Conservation (phyloP, 306 rosid species). For the Coriaria nepalensis region DNA sequence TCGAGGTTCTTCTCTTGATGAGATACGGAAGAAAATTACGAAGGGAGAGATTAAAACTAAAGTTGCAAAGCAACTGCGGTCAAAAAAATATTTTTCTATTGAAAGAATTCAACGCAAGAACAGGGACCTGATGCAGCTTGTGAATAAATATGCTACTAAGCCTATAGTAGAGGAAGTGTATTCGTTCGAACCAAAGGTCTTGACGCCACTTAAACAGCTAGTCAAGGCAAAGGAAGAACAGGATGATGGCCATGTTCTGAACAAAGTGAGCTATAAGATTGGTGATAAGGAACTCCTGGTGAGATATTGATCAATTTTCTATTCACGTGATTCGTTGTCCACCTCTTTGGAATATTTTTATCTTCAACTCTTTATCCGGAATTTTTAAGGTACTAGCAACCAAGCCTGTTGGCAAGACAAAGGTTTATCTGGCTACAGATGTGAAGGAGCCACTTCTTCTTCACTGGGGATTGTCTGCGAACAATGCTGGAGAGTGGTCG, state of each 20-base stretch:
- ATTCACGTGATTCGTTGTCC: slow-evolving; percentile 2
- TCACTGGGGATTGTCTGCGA: slow-evolving; percentile 85
- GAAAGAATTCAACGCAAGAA: slow-evolving; percentile 55
- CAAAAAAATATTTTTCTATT: slow-evolving; percentile 31
- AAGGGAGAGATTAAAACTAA: slow-evolving; percentile 63
- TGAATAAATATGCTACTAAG: slow-evolving; percentile 41
- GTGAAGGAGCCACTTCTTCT: slow-evolving; percentile 43
- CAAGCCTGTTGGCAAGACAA: slow-evolving; percentile 52
- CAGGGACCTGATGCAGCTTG: slow-evolving; percentile 59
- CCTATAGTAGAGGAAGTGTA: slow-evolving; percentile 23
- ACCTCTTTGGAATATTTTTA: slow-evolving; percentile 8
- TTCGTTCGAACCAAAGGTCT: slow-evolving; percentile 33
- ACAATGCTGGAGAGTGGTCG: slow-evolving; percentile 76
- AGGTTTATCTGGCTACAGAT: slow-evolving; percentile 75
- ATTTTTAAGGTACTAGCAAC: slow-evolving; percentile 57
- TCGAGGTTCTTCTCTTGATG: slow-evolving; percentile 54
- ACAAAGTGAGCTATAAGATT: slow-evolving; percentile 40
- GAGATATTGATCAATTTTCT: slow-evolving; percentile 28
- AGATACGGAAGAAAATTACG: slow-evolving; percentile 46
- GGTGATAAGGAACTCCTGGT: slow-evolving; percentile 57
- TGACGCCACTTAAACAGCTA: slow-evolving; percentile 42
- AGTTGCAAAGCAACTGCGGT: slow-evolving; percentile 54
- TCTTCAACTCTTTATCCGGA: slow-evolving; percentile 6
- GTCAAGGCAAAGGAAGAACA: slow-evolving; percentile 59
- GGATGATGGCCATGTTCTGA: slow-evolving; percentile 39